These are phyloP conservation scores for Flaveria trinervia DNA, from an alignment of 129 eudicot genomes.

Conservation along the genomic window DNA sequence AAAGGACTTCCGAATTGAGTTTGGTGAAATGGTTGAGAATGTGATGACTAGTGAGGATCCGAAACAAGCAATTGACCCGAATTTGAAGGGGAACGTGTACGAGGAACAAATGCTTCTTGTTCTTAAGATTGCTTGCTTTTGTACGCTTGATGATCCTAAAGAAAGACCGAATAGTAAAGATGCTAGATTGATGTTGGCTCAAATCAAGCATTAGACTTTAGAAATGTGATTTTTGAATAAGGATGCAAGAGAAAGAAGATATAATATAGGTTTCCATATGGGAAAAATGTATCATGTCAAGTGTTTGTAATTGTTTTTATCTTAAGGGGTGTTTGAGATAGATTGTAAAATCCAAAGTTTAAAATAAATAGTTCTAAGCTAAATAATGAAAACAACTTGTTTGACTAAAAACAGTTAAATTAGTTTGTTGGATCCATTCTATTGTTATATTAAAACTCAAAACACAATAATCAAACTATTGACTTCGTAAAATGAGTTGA, in stretches of 20 bases:
- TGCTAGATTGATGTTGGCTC: constrained; percentile 71
- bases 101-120: constrained; percentile 93
- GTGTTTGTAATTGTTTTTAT: not conserved
- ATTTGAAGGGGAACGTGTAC: constrained; percentile 67
- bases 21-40: constrained; percentile 86
- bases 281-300: not conserved
- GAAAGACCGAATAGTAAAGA: constrained; percentile 92
- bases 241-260: not conserved
- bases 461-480: not conserved
- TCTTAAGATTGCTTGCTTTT: constrained; percentile 89
- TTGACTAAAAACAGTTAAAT: not conserved
- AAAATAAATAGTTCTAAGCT: not conserved
- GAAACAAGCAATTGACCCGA: constrained; percentile 64
- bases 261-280: not conserved
- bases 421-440: not conserved
- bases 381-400: no score
- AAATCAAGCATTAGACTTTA: constrained; percentile 49
- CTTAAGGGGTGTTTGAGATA: not conserved
- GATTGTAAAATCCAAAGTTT: not conserved
- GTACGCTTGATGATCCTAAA: constrained; percentile 73
- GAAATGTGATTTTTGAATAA: constrained; percentile 11
- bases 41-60: constrained; percentile 78
- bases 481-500: constrained; percentile 3
- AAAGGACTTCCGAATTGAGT: constrained; percentile 61
- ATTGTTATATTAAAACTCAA: not conserved